phyloP scores from a whole-genome alignment of 2,329 filamentous ascomycete species.

The Colletotrichum orbiculare region DNA sequence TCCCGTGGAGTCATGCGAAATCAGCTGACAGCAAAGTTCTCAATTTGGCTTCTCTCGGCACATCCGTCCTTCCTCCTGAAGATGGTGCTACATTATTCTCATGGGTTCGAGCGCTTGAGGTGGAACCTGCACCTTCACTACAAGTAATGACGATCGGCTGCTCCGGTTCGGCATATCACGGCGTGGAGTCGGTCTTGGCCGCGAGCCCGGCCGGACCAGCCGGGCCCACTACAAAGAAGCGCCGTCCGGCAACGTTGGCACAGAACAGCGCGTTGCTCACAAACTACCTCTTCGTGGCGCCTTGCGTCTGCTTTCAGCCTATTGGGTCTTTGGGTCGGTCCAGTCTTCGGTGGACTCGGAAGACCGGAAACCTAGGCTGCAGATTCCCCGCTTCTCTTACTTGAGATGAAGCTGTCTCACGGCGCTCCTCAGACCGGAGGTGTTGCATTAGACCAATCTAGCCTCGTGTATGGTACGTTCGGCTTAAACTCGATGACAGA shows the following conservation, averaged over 20 bases:
- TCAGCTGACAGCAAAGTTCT: no score
- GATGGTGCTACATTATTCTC: no score
- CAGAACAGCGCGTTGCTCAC: constrained; percentile 16
- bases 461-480: constrained; percentile 20
- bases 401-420: constrained; percentile 37
- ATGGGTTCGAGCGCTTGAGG: not conserved
- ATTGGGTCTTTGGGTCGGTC: constrained; percentile 23
- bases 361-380: constrained; percentile 33
- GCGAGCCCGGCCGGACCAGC: constrained; percentile 21
- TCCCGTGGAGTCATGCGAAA: no score
- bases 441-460: constrained; percentile 30
- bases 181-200: constrained; percentile 29
- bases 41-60: not conserved
- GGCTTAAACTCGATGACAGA: constrained; percentile 34
- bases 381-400: constrained; percentile 22
- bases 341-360: constrained; percentile 33
- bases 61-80: no score
- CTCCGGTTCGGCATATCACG: constrained; percentile 27
- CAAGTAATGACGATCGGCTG: constrained; percentile 27
- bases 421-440: constrained; percentile 33
- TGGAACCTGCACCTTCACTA: constrained; percentile 11
- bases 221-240: constrained; percentile 5
- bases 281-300: constrained; percentile 17
- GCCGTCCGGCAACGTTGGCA: constrained; percentile 6
- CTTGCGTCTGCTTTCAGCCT: not conserved